Evolutionary conservation across 768 basidiomycete species (phyloP).

Genomic region (Scleroderma bovista): DNA sequence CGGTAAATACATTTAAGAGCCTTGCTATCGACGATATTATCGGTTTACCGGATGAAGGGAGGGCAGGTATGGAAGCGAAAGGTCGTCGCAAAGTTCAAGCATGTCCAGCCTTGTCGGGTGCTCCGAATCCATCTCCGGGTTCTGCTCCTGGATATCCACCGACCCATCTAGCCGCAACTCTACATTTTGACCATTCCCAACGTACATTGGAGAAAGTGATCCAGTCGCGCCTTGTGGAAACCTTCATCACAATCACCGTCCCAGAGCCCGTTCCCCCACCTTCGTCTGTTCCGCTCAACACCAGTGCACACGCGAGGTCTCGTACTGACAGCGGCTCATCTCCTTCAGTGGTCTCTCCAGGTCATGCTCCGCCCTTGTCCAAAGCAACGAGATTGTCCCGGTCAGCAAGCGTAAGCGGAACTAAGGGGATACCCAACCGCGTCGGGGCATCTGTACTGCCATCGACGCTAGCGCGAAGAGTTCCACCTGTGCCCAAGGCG

Average conservation of each 20-base stretch:
- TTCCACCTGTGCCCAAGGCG: constrained; percentile 11
- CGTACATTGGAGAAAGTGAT: constrained; percentile 64
- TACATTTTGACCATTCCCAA: constrained; percentile 62
- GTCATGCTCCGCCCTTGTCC: constrained; percentile 6
- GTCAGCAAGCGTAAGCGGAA: constrained; percentile 11
- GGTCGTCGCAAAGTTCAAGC: constrained; percentile 44
- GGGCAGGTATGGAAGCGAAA: constrained; percentile 24
- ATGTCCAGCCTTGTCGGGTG: constrained; percentile 35
- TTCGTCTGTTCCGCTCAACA: constrained; percentile 25
- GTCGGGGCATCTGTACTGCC: constrained; percentile 7
- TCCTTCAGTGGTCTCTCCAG: neutral
- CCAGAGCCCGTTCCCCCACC: constrained; percentile 18
- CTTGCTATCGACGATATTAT: constrained; percentile 41
- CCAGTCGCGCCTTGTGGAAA: constrained; percentile 69
- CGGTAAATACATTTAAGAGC: constrained; percentile 44
- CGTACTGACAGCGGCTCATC: constrained; percentile 24
- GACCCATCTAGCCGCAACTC: constrained; percentile 22
- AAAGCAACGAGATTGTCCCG: constrained; percentile 11
- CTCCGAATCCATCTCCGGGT: constrained; percentile 8
- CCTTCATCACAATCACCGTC: constrained; percentile 59
- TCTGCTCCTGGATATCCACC: constrained; percentile 7
- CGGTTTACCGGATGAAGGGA: constrained; percentile 20
- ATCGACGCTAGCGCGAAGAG: constrained; percentile 13
- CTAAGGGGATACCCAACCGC: constrained; percentile 12
- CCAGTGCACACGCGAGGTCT: constrained; percentile 16